phyloP scores from a whole-genome alignment of 192 early-diverging fungal species.

The Coemansia sp. region DNA sequence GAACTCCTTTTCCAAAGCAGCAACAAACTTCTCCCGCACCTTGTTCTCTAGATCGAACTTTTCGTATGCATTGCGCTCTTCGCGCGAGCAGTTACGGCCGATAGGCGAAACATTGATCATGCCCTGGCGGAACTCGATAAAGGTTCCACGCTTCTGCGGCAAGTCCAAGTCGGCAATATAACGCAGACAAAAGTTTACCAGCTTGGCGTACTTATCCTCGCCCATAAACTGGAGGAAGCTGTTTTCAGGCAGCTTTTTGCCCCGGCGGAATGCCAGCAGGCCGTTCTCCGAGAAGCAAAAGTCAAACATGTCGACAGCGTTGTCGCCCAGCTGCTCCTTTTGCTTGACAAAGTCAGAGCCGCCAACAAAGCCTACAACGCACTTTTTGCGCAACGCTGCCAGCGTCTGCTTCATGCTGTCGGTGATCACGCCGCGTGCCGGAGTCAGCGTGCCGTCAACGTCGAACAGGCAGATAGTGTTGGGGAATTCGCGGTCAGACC shows the following conservation, averaged over 20 bases:
- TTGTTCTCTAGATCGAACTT: conserved; percentile 81
- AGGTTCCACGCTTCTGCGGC: conserved; percentile 94
- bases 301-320: conserved; percentile 79
- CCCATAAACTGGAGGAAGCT: conserved; percentile 91
- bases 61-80: conserved; percentile 92
- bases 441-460: conserved; percentile 96
- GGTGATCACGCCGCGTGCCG: conserved; percentile 84
- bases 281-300: conserved; percentile 98
- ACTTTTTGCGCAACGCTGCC: conserved; percentile 77
- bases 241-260: conserved; percentile 60
- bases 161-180: conserved; percentile 95
- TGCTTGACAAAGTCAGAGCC: conserved; percentile 94
- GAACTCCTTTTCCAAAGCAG: conserved; percentile 77
- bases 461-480: conserved; percentile 90
- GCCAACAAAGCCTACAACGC: conserved; percentile 95
- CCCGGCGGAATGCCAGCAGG: conserved; percentile 84
- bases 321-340: conserved; percentile 85
- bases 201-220: conserved; percentile 87
- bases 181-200: conserved; percentile 88
- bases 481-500: conserved; percentile 65
- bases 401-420: conserved; percentile 76
- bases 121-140: conserved; percentile 97
- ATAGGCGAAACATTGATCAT: conserved; percentile 99
- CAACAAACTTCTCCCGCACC: conserved; percentile 84
- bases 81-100: conserved; percentile 87